Evolutionary conservation across 345 rosid genomes (phyloP), one percentile per base, ranked within the genome.

Genomic region (Hypericum androsaemum): DNA sequence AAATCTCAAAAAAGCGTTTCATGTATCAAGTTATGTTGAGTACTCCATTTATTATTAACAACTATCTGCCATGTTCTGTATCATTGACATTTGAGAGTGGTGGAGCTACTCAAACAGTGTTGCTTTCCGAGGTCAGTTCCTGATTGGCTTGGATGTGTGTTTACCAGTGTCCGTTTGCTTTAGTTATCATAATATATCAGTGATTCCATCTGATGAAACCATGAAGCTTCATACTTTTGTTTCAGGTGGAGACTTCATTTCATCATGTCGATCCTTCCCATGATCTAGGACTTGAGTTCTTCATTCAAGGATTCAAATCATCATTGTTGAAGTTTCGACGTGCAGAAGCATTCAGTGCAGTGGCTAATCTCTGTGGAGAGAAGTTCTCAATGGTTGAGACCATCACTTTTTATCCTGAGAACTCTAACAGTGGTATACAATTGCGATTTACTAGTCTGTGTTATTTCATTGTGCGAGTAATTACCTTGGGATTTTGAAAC

Each of bases 181-280:
- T 52, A 52, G 58, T 47, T 44, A 50, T 12, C 49, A 16, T 46
- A 5, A 46, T 13, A 4, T 28, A n/a, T 13, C 14, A 13, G 22
- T 65, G 28, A 38, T 66, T 41, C 35, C 53, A 37, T 65, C 43
- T 22, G 32, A 4, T 22, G 32, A 22, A 22, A 1, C 32, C 32
- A 22, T 22, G 32, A 22, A 4, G 2, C 32, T 22, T 51, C 53
- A n/a, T 58, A 56, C 51, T 46, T 11, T 41, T 41, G 53, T 72
- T 74, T 68, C 76, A 86, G 96, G 83, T 75, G 51, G 73, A 73
- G 59, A 81, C 74, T 41, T 74, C 77, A n/a, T 86, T 86, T 67
- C 84, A 86, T 80, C 85, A 86, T 68, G 69, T 82, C 43, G 97
- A 89, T 70, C 85, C 87, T 64, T 86, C 85, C 12, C 95, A 84